A percentile compares a stretch with the other conserved stretches of the same genome.
Evolutionary conservation across 2,329 filamentous ascomycete species (phyloP).

Genomic region (Colletotrichum gloeosporioides): DNA sequence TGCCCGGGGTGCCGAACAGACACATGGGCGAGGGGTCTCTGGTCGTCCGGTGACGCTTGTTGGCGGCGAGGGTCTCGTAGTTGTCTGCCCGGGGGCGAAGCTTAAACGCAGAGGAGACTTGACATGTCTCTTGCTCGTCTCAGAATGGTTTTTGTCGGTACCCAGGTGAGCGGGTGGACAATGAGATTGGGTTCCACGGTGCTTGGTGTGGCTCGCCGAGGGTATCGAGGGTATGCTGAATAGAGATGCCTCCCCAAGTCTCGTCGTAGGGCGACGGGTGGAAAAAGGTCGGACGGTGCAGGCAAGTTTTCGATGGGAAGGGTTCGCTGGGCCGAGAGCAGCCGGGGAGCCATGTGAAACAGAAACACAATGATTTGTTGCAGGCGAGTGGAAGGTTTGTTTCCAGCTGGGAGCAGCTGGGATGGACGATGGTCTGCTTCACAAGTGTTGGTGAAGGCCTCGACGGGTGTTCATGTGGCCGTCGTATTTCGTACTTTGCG

Average conservation of each 20-base stretch:
- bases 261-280: neutral
- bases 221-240: neutral
- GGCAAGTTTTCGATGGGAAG: neutral
- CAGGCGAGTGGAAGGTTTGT: neutral
- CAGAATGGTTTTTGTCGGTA: neutral
- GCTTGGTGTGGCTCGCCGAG: neutral
- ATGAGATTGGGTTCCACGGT: neutral
- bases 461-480: neutral
- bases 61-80: neutral
- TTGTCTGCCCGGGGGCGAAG: neutral
- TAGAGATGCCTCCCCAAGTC: neutral
- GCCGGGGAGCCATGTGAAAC: constrained; percentile 2
- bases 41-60: neutral
- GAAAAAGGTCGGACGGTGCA: neutral
- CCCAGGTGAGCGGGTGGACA: neutral
- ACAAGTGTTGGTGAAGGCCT: neutral
- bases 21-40: neutral
- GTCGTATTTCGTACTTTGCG: neutral
- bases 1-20: neutral
- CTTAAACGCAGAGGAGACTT: constrained; percentile 8
- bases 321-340: neutral
- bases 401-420: neutral
- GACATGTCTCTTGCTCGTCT: constrained; percentile 10
- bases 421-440: neutral
- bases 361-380: neutral